phyloP scores from a whole-genome alignment of 768 basidiomycete genomes.

The Suillus weaverae region DNA sequence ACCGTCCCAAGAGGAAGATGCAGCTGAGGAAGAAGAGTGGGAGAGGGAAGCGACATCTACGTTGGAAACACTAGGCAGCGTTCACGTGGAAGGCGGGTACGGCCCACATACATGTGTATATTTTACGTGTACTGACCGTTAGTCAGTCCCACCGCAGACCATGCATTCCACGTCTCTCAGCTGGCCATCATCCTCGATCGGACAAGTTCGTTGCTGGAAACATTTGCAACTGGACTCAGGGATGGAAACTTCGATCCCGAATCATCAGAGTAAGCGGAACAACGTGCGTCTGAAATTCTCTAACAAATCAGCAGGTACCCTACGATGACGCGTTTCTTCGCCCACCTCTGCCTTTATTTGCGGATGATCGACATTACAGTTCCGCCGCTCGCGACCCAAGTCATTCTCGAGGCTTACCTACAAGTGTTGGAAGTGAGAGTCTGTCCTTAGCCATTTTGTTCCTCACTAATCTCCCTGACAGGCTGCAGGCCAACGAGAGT shows the following conservation, averaged over 20 bases:
- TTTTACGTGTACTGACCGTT: slow-evolving; percentile 9
- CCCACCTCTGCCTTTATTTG: slow-evolving; percentile 69
- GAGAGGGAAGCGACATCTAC: slow-evolving; percentile 60
- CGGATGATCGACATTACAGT: slow-evolving; percentile 70
- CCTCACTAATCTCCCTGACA: slow-evolving; percentile 24
- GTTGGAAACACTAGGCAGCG: slow-evolving; percentile 56
- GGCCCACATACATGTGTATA: slow-evolving; percentile 15
- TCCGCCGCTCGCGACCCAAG: slow-evolving; percentile 72
- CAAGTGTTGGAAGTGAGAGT: slow-evolving; percentile 74
- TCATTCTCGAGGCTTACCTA: slow-evolving; percentile 86
- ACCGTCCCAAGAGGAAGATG: slow-evolving; percentile 29
- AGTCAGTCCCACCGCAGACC: slow-evolving; percentile 57
- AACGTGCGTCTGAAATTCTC: slow-evolving; percentile 9
- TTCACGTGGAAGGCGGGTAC: slow-evolving; percentile 67
- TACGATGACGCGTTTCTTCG: slow-evolving; percentile 84
- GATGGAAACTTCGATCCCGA: slow-evolving; percentile 48
- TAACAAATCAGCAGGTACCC: slow-evolving; percentile 49
- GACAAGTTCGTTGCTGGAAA: slow-evolving; percentile 64
- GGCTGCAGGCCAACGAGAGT: slow-evolving; percentile 74
- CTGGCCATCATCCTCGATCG: slow-evolving; percentile 72
- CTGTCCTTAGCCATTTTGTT: background rate
- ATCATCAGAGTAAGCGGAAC: slow-evolving; percentile 54
- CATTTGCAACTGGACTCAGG: slow-evolving; percentile 59
- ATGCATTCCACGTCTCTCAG: slow-evolving; percentile 83
- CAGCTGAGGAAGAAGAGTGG: slow-evolving; percentile 56